phyloP scores from a whole-genome alignment of 345 rosid genomes.

The Firmiana major region DNA sequence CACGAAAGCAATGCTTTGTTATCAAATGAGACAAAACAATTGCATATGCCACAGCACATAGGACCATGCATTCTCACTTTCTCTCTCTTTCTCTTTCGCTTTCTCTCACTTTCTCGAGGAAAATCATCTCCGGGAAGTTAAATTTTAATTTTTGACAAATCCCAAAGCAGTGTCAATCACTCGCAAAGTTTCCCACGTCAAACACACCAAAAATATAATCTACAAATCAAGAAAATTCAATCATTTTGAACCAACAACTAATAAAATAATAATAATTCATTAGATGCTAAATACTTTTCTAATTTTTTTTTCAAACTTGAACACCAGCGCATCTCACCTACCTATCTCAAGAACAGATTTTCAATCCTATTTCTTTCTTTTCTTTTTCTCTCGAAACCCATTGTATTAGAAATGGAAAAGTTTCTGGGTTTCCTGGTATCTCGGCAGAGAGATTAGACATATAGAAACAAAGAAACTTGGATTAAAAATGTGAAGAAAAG shows the following conservation, averaged over 20 bases:
- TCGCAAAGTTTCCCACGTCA: conserved; percentile 21
- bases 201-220: not conserved
- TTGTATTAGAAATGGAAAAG: not conserved
- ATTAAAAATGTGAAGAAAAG: not conserved
- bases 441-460: not conserved
- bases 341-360: not conserved
- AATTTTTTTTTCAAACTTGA: not conserved
- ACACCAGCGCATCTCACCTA: not conserved
- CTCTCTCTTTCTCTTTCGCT: not conserved
- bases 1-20: not conserved
- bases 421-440: not conserved
- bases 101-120: not conserved
- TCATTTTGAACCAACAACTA: not conserved
- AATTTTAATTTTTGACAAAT: conserved; percentile 1
- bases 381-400: not conserved
- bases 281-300: not conserved
- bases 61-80: not conserved
- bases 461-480: not conserved
- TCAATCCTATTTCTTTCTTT: not conserved
- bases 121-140: conserved; percentile 9
- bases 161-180: conserved; percentile 30
- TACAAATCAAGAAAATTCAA: not conserved
- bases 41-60: conserved; percentile 2
- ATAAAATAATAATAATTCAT: not conserved
- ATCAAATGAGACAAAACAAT: not conserved